Evolutionary conservation across 2,329 filamentous ascomycete genomes (phyloP), one percentile per base, ranked within the genome.

Genomic region (Fusarium ambrosium): DNA sequence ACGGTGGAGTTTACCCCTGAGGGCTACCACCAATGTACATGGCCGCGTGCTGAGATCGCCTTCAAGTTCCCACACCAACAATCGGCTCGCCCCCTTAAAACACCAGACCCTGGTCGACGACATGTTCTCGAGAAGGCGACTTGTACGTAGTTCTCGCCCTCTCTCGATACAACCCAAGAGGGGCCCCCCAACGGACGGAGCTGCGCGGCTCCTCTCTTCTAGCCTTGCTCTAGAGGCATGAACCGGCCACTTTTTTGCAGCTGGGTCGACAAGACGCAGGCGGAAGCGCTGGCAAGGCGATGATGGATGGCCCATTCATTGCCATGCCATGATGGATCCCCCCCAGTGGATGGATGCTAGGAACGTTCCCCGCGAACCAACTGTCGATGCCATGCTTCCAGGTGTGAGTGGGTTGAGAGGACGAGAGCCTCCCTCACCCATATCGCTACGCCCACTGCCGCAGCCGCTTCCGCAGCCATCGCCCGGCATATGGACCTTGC

Each of bases 81-180:
- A 62, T 62, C 58, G 18, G 18, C 39, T 41, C 18, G 24, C 37
- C 71, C 72, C 72, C 72, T 72, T 74, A 70, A 74, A 74, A 74
- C 72, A 66, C 72, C 36, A 61, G 14, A 37, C 53, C 37, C 34
- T 14, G 48, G 37, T 45, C 20, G 53, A 60, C 45, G 18, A 70
- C 37, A 63, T 36, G 27, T 61, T 53, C 66, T 56, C 27, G 55
- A 43, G 39, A 62, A 62, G 18, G 43, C 41, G 39, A 62, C 39
- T 24, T 27, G 29, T 34, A 29, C 27, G 27, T 29, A 62, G 39
- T n/a, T 45, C 51, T 20, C 9, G 13, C 32, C 41, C 58, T 53
- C 62, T 32, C 66, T 45, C 56, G 45, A 65, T 74, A 16, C 68
- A 20, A 74, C 68, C 34, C 51, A 74, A 61, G 60, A 64, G 62